Evolutionary conservation across 2,329 filamentous ascomycete species (phyloP), one percentile per base, ranked within the genome.

Genomic region (Pseudocercospora cruenta): DNA sequence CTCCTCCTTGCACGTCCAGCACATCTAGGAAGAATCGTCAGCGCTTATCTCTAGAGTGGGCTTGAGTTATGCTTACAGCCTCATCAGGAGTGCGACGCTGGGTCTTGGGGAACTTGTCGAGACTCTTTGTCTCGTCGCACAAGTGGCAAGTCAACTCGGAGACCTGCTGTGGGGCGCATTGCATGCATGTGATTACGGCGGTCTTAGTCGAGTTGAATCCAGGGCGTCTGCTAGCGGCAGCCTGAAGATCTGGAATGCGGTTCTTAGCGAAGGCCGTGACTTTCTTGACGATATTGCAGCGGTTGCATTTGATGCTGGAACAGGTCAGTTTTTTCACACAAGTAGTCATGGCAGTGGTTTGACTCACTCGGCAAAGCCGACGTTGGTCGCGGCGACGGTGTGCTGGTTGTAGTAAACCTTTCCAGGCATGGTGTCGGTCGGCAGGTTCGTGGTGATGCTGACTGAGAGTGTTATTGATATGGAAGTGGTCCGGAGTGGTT

Each of bases 91-190:
- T 68, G 43, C 62, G 65, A 22, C 72, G 69, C 66, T 75, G 73
- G 14, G 64, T 53, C 68, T 74, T 73, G 43, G 66, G 67, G 65
- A 75, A 75, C 16, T 57, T 53, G 36, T 70, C 68, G 47, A 72
- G 62, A 14, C 54, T 68, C 62, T 75, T 75, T 22, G 60, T 58
- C 22, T 51, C 21, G 19, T 71, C 67, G 62, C 74, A 76, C 28
- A 64, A 53, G 65, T 61, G 60, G 69, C 75, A 77, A 14, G 67
- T 45, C 33, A 74, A 61, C 66, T 75, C 74, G 53, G 69, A 63
- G 16, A 64, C 45, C 54, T 72, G 72, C 14, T 55, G 55, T 1
- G 63, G 64, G 14, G 64, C 68, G 67, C 74, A 76, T 3, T 22
- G 21, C 8, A 67, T 68, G 66, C 74, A 76, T 10, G 64, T 36